Base-by-base conservation (phyloP, 306 rosid species). In the Inga oerstediana region DNA sequence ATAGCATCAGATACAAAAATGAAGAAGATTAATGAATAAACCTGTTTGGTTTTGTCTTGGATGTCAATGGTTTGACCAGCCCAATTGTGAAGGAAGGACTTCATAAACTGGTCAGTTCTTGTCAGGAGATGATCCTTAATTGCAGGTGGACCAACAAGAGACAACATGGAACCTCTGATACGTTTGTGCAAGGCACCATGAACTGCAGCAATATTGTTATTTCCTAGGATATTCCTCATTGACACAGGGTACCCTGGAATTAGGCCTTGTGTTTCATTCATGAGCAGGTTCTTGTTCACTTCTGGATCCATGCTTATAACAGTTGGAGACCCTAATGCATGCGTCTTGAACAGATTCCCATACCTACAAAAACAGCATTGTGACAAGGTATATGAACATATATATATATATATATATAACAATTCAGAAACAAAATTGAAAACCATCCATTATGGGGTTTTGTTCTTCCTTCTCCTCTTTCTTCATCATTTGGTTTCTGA, bases 181-280 rank as follows among this genome's bases (percentile, higher is more conserved):
- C 83, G 85, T 83, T 86, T 94, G 80, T 94, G 98, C 2, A 84
- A 51, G 71, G 87, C 74, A 81, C 97, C 98, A 84, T 94, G 92
- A 52, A 92, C 98, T 37, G 94, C 92, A 51, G 98, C 93, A 79
- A 94, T 89, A 84, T 92, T 94, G 61, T 79, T 62, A 39, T 82
- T 81, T 5, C 98, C 98, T 27, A 94, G n/a, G 3, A 92, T 85
- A 19, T 87, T 92, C 46, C 88, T 80, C 98, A 92, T 94, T 59
- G 98, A 92, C 41, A 85, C 90, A 0, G 98, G 98, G 87, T 94
- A 94, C 11, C 98, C 98, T 32, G 97, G 94, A 83, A 92, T 86
- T 3, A 94, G 84, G 4, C 98, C 98, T 39, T 91, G 91, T 39
- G 88, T 78, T 85, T 94, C 95, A 72, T 91, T 94, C 94, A 85